Conservation (phyloP, 148 eudicot genomes). For the Simmondsia chinensis region DNA sequence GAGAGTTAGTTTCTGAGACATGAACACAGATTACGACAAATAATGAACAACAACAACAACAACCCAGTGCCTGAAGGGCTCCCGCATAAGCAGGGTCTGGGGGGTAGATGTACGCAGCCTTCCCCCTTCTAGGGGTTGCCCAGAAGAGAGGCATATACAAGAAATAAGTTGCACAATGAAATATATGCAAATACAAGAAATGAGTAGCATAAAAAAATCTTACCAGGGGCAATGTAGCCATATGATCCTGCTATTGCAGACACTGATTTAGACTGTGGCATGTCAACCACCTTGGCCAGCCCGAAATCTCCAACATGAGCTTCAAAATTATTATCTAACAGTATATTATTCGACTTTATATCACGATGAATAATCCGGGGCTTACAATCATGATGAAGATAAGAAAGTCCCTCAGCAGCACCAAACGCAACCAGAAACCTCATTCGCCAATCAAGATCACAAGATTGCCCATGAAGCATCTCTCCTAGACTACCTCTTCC, state of each 20-base stretch:
- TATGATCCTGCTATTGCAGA: slow-evolving; percentile 93
- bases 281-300: slow-evolving; percentile 80
- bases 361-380: slow-evolving; percentile 85
- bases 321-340: slow-evolving; percentile 48
- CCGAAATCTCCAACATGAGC: slow-evolving; percentile 95
- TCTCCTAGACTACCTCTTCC: slow-evolving; percentile 80
- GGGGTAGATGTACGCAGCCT: no score
- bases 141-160: no score
- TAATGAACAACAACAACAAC: no score
- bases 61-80: no score
- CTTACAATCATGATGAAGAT: slow-evolving; percentile 78
- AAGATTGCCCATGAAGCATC: slow-evolving; percentile 38
- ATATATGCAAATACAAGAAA: no score
- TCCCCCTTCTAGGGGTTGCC: no score
- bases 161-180: no score
- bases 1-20: no score
- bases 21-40: no score
- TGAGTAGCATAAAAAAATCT: background rate
- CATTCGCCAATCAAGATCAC: slow-evolving; percentile 50
- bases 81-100: no score
- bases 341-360: slow-evolving; percentile 77
- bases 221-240: slow-evolving; percentile 98
- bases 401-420: slow-evolving; percentile 80
- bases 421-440: slow-evolving; percentile 76
- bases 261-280: slow-evolving; percentile 71